Evolutionary conservation across 768 basidiomycete species (phyloP), one percentile per base, ranked within the genome.

Genomic region (Lentinus brumalis): DNA sequence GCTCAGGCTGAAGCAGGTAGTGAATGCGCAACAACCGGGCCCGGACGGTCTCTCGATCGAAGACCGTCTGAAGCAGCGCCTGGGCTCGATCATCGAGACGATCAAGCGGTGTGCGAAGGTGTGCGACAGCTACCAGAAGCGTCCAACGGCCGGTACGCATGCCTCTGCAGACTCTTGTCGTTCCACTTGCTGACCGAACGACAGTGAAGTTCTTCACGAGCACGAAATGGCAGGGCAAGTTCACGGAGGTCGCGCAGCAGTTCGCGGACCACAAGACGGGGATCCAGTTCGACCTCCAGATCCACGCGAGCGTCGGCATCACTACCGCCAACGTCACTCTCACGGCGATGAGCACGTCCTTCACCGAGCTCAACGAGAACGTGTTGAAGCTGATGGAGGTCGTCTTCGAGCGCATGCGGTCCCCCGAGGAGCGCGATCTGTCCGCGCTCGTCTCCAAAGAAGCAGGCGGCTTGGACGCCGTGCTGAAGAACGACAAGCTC

Each of bases 51-150:
- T 57, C 7, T 72, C 63, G 3, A 69, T 79, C 55, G 63, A 73
- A 35, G 76, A 72, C 3, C 71, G 76, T 1, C 56, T 79, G 62
- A 67, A 73, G 35, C 59, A 58, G 5, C 67, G 77, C 6, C 60
- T 73, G 11, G 54, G 62, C n/a, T 40, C 52, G 3, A 68, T 68
- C 0, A 72, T 69, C 5, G 53, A 71, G 5, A 70, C 74, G 44
- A 74, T 75, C 59, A 69, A 72, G 59, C 26, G 57, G 0, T 75
- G 74, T 50, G 71, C 69, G 16, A 75, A 72, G 41, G 49, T 61
- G 2, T 76, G 75, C 57, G 73, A 76, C 42, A 67, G 70, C 7
- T 76, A 74, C 53, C 53, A 55, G 10, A 74, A 73, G 64, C 74
- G 71, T 53, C 63, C 60, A 6, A 62, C 68, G 8, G 53, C 74